Percentiles rank a stretch among this genome's conserved stretches.
phyloP scores from a whole-genome alignment of 495 filamentous ascomycete genomes.

The Aspergillus leporis region DNA sequence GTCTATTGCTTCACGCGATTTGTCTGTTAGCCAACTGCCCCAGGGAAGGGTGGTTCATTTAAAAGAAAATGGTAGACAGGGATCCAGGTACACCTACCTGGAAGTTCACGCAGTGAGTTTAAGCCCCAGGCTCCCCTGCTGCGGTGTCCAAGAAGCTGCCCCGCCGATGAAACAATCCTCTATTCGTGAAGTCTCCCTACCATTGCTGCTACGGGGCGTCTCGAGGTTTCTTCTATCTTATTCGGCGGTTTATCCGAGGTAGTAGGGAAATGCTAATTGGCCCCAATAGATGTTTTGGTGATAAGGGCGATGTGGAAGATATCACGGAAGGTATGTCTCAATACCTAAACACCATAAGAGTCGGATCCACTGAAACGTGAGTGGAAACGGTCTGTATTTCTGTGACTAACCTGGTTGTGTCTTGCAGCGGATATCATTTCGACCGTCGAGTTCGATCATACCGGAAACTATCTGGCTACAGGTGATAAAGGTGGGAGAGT shows the following conservation, averaged over 20 bases:
- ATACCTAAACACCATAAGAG: neutral
- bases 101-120: slow-evolving; percentile 99
- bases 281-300: slow-evolving; percentile 87
- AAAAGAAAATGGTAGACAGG: slow-evolving; percentile 92
- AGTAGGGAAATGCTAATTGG: slow-evolving; percentile 11
- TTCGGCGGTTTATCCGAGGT: neutral
- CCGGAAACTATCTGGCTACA: slow-evolving; percentile 95
- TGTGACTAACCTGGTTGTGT: slow-evolving; percentile 12
- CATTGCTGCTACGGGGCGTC: neutral
- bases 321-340: slow-evolving; percentile 88
- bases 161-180: neutral
- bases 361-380: neutral
- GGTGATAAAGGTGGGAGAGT: slow-evolving; percentile 97
- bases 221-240: neutral
- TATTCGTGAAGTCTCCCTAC: neutral
- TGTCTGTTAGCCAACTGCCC: slow-evolving; percentile 17
- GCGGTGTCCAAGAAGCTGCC: slow-evolving; percentile 7
- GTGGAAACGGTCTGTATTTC: neutral
- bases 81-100: slow-evolving; percentile 92
- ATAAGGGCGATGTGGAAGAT: slow-evolving; percentile 99
- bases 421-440: slow-evolving; percentile 94
- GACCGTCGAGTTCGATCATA: slow-evolving; percentile 98
- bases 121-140: slow-evolving; percentile 12
- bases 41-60: slow-evolving; percentile 33
- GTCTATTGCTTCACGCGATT: neutral